phyloP scores from a whole-genome alignment of 208 protist species.

The Leishmania tarentolae region DNA sequence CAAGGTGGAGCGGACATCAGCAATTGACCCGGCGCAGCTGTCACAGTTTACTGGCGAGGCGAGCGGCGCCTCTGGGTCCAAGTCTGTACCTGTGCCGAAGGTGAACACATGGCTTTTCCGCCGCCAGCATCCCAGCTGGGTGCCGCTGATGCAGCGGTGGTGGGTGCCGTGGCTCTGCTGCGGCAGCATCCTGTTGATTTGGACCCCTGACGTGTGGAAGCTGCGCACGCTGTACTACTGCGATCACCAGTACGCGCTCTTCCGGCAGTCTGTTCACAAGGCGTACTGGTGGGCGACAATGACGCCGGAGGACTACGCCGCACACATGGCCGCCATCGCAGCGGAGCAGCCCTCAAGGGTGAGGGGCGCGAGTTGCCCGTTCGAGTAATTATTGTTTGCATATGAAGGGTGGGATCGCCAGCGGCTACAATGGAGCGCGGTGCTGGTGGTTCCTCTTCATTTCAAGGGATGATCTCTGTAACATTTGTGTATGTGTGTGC shows the following conservation, averaged over 20 bases:
- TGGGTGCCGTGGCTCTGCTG: constrained; percentile 79
- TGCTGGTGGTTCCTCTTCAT: neutral
- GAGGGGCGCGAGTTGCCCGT: constrained; percentile 63
- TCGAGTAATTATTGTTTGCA: constrained; percentile 27
- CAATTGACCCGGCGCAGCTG: constrained; percentile 25
- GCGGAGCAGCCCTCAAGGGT: constrained; percentile 42
- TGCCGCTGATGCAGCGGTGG: constrained; percentile 84
- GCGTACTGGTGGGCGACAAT: constrained; percentile 81
- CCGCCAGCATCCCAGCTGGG: constrained; percentile 65
- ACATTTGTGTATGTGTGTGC: neutral
- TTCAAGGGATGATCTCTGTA: neutral
- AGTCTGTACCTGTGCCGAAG: constrained; percentile 10
- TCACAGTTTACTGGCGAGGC: constrained; percentile 12
- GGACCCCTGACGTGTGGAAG: constrained; percentile 89
- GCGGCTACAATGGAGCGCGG: neutral
- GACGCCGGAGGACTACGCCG: constrained; percentile 59
- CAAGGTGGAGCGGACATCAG: constrained; percentile 66
- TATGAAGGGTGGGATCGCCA: neutral
- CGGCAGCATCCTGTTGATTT: constrained; percentile 46
- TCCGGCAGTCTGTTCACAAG: constrained; percentile 69
- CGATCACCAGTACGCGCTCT: constrained; percentile 70
- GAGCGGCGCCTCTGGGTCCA: neutral
- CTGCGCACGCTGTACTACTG: constrained; percentile 71
- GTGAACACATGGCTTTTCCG: constrained; percentile 85
- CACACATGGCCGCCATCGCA: constrained; percentile 60